Base-by-base conservation (phyloP, 2,329 filamentous ascomycete genomes). In the Colletotrichum aenigma region DNA sequence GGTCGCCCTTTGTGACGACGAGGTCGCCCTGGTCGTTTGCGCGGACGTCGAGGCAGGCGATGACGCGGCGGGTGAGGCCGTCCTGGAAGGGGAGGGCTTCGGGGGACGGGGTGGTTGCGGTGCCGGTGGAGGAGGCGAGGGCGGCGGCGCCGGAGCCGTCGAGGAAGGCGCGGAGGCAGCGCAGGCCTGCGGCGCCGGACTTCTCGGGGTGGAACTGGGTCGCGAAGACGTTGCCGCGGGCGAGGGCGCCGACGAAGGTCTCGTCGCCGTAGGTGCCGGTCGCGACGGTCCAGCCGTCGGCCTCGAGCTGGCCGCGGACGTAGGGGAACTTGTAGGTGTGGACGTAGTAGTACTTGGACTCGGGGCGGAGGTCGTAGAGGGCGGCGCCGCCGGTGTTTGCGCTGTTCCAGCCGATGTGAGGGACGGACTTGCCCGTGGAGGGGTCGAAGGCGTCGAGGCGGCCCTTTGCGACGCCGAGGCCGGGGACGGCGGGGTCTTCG, bases 151-250 rank as follows among this genome's bases (percentile, higher is more conserved):
- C 90, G 28, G 90, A 87, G 18, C 95, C 95, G n/a, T 94, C 91
- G 36, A 98, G 87, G 84, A 99, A 99, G 7, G 96, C 94, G 79
- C 94, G 94, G 78, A 99, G 81, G 1, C 97, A 94, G 34, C 95
- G 90, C 76, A 98, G 87, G 13, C 97, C 97, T 4, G 97, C 96
- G 21, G 94, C 93, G 69, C 97, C 97, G 82, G 95, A 98, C 89
- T 99, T 99, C 83, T 99, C 97, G 0, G 97, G 97, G 86, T 99
- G 97, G 84, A 99, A 99, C 81, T 99, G 97, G 4, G 97, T 98
- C 4, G 94, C 96, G 74, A 98, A 92, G 26, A 98, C 87, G 83
- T 98, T 98, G 24, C 92, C 94, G 81, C 92, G 94, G 36, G 95
- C 95, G 55, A 99, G 90, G 21, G 96, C 97, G 62, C 97, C 97